phyloP scores from a whole-genome alignment of 2,329 filamentous ascomycete genomes.

The Aspergillus melleus region DNA sequence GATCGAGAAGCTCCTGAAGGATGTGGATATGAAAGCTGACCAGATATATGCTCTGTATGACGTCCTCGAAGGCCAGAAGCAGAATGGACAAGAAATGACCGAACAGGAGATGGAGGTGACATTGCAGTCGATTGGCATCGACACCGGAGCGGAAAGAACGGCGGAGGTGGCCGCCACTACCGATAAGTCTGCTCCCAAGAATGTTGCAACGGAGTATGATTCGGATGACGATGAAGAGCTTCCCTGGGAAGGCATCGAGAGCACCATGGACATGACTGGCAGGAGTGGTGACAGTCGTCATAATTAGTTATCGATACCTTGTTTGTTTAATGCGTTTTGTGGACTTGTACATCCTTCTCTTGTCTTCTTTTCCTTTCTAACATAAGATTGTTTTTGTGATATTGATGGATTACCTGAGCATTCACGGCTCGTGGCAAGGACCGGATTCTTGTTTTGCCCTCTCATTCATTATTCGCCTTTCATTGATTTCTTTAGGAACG shows the following conservation, averaged over 20 bases:
- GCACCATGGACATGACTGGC: conserved; percentile 41
- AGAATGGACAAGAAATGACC: conserved; percentile 62
- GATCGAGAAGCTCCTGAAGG: conserved; percentile 62
- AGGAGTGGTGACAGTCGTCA: conserved; percentile 22
- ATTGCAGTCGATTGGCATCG: conserved; percentile 49
- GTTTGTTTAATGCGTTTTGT: not conserved
- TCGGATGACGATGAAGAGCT: conserved; percentile 38
- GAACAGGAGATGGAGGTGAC: conserved; percentile 66
- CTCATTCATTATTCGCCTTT: not conserved
- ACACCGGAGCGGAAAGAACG: conserved; percentile 18
- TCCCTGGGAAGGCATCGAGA: conserved; percentile 47
- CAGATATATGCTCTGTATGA: conserved; percentile 83
- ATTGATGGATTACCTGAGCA: not conserved
- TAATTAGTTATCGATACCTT: not conserved
- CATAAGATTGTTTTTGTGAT: not conserved
- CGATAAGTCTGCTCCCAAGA: conserved; percentile 27
- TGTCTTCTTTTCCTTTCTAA: not conserved
- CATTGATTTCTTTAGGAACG: not conserved
- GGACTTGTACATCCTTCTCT: not conserved
- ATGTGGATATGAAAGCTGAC: conserved; percentile 71
- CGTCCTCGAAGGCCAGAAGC: conserved; percentile 77
- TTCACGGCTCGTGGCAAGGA: not conserved
- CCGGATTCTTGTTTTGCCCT: conserved; percentile 4
- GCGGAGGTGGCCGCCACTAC: conserved; percentile 31
- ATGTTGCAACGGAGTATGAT: conserved; percentile 26